Evolutionary conservation across 805 yeast species (phyloP).

Genomic region (Candida michaelii): DNA sequence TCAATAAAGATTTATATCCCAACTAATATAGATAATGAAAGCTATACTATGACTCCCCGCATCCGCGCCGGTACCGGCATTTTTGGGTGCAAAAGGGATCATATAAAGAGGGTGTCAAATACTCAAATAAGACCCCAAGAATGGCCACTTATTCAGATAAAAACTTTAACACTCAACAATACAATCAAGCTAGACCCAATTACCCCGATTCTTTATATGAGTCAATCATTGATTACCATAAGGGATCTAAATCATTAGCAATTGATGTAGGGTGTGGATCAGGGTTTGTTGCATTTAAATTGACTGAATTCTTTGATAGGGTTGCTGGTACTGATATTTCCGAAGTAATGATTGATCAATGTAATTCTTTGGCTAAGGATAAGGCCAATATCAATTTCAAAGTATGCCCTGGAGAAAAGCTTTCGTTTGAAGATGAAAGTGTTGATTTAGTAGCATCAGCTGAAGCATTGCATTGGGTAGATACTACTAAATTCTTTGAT

Average conservation of each 20-base stretch:
- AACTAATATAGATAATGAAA: too few species aligned
- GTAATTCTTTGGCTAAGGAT: slow-evolving; percentile 9
- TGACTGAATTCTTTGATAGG: slow-evolving; percentile 29
- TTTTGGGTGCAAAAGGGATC: too few species aligned
- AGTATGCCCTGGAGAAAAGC: slow-evolving; percentile 33
- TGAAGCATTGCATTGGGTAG: slow-evolving; percentile 86
- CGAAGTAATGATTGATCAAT: slow-evolving; percentile 42
- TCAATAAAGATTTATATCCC: too few species aligned
- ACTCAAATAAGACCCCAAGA: not conserved
- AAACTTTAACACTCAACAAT: slow-evolving; percentile 31
- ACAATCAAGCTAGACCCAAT: slow-evolving; percentile 40
- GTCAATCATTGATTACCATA: slow-evolving; percentile 19
- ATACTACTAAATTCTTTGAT: slow-evolving; percentile 51
- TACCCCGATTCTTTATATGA: slow-evolving; percentile 39
- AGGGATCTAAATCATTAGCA: slow-evolving; percentile 20
- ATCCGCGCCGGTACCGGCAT: not conserved
- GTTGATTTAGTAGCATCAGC: slow-evolving; percentile 75
- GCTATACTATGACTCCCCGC: too few species aligned
- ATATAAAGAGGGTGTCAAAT: too few species aligned
- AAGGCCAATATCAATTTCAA: slow-evolving; percentile 28
- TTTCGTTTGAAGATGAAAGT: slow-evolving; percentile 14
- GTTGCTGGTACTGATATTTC: slow-evolving; percentile 52
- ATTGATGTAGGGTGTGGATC: slow-evolving; percentile 54
- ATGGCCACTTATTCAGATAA: slow-evolving; percentile 37
- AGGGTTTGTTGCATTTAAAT: slow-evolving; percentile 43